phyloP scores from a whole-genome alignment of 1,139 yeast genomes.

The Trichomonascaceae sp. region DNA sequence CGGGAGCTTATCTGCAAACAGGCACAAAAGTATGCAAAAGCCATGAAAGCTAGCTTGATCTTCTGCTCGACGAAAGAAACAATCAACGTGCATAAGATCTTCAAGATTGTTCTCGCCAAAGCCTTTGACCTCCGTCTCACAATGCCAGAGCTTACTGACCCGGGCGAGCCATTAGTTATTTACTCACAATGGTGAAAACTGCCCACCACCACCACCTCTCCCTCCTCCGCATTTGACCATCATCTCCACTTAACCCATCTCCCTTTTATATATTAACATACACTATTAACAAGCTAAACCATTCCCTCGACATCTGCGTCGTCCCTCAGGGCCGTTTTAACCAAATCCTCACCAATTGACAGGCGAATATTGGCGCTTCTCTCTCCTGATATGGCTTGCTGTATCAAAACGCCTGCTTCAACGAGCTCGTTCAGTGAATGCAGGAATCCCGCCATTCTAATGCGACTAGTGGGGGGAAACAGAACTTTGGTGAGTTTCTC shows the following conservation, averaged over 20 bases:
- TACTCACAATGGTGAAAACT: conserved; percentile 33
- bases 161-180: conserved; percentile 81
- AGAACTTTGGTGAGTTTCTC: conserved; percentile 12
- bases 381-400: conserved; percentile 57
- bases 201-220: neutral
- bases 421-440: conserved; percentile 50
- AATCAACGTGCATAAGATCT: conserved; percentile 86
- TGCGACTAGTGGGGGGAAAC: conserved; percentile 10
- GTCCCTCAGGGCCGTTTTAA: conserved; percentile 42
- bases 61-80: conserved; percentile 92
- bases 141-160: conserved; percentile 67
- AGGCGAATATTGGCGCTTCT: conserved; percentile 51
- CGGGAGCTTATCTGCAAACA: conserved; percentile 78
- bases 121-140: conserved; percentile 80
- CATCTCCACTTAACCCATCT: conserved; percentile 1
- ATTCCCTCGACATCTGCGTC: conserved; percentile 34
- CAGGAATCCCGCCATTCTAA: conserved; percentile 34
- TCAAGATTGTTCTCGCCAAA: conserved; percentile 81
- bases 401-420: conserved; percentile 63
- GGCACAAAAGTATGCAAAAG: conserved; percentile 77
- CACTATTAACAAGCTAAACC: conserved; percentile 9
- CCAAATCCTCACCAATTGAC: conserved; percentile 59
- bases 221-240: neutral
- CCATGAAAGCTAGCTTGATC: conserved; percentile 82
- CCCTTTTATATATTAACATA: neutral